Evolutionary conservation across 805 yeast genomes (phyloP), one percentile per base, ranked within the genome.

Genomic region (Pichia nakasei): DNA sequence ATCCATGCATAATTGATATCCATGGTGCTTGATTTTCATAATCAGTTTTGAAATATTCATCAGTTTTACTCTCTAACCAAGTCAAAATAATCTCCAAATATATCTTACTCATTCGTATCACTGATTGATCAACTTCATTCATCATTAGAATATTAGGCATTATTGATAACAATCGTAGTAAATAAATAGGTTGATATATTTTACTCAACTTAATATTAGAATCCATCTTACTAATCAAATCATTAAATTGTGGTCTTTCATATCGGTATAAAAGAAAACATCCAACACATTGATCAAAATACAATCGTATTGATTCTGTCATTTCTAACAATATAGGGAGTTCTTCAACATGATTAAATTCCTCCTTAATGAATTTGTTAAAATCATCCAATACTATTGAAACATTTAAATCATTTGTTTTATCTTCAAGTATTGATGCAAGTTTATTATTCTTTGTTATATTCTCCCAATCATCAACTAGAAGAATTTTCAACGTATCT

Each of bases 391-490:
- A 58, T 2, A 87, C 73, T 2, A 64, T 66, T 1, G 68, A 65
- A 1, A 84, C 83, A 29, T 6, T 29, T 15, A 29, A 29, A 15
- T 29, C 6, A 9, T 9, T 29, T 0, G 76, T 72, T 3, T 69
- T 68, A 31, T 61, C 62, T 15, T 76, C 47, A 0, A 96, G 96
- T 35, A 89, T 60, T 22, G 72, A 64, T 3, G 85, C 75, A 36
- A 87, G 61, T 58, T 80, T 78, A 41, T 82, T 81, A 52, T 87
- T 85, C 53, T 84, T 85, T 1, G 97, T 88, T 29, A 91, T 73
- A 52, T 69, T 70, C 61, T 91, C 96, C 98, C 97, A 91, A 66
- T 91, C 97, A 59, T 86, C 88, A 1, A 89, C 95, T 33, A 91
- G 65, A 3, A 80, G 54, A 6, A 82, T 66, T 60, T 88, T 89